These are phyloP conservation scores for Pseudocercospora musae DNA, from an alignment of 2,329 filamentous ascomycete genomes.

Conservation along the genomic window DNA sequence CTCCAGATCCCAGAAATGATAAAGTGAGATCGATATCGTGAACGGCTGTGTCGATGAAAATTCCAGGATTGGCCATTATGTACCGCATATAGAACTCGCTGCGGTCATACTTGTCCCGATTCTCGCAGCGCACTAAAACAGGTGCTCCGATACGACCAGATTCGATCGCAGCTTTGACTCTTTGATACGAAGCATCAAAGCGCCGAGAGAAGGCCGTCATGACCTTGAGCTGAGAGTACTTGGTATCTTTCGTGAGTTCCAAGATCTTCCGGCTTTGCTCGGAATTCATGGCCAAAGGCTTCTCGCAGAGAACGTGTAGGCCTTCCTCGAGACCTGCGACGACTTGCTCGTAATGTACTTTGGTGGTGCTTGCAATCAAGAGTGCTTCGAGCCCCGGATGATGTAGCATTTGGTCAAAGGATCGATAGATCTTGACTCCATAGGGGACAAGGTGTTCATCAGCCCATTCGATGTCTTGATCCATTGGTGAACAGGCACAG, in stretches of 20 bases:
- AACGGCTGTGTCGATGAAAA: slow-evolving; percentile 46
- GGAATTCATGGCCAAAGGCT: slow-evolving; percentile 36
- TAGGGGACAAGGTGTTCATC: slow-evolving; percentile 48
- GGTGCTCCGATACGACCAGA: slow-evolving; percentile 40
- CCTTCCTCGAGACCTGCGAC: slow-evolving; percentile 54
- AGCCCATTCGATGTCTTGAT: slow-evolving; percentile 44
- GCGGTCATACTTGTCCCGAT: slow-evolving; percentile 40
- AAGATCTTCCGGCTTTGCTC: slow-evolving; percentile 14
- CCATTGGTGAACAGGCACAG: slow-evolving; percentile 43
- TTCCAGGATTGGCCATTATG: slow-evolving; percentile 40
- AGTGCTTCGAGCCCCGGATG: slow-evolving; percentile 54
- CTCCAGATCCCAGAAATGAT: slow-evolving; percentile 40
- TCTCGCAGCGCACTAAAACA: slow-evolving; percentile 43
- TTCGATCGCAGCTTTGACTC: slow-evolving; percentile 37
- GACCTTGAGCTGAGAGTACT: slow-evolving; percentile 37
- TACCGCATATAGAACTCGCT: slow-evolving; percentile 45
- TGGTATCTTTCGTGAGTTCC: slow-evolving; percentile 4
- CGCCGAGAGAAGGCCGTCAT: slow-evolving; percentile 47
- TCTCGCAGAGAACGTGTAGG: slow-evolving; percentile 58
- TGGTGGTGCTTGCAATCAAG: slow-evolving; percentile 53
- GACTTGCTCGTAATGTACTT: slow-evolving; percentile 55
- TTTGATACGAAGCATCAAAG: slow-evolving; percentile 45
- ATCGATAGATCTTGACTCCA: slow-evolving; percentile 52
- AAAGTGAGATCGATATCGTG: slow-evolving; percentile 47
- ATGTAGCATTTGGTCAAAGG: slow-evolving; percentile 56